Conservation (phyloP, 371 early-diverging fungal species). For the Gilbertella persicaria region DNA sequence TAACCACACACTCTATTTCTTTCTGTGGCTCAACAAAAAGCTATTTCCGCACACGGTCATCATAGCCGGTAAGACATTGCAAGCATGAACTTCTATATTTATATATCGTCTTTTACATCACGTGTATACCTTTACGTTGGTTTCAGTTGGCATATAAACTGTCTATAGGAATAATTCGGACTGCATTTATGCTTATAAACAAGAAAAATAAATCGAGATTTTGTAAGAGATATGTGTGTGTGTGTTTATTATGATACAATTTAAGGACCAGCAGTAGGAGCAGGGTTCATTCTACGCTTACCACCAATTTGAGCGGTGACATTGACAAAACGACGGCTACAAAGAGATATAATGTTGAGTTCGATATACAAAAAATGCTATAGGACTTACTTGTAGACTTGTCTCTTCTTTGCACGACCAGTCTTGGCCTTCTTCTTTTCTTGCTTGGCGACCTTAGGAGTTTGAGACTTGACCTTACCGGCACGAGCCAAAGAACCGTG, state of each 20-base stretch:
- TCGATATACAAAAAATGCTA: not conserved
- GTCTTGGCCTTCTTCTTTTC: conserved; percentile 94
- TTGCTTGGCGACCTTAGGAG: conserved; percentile 98
- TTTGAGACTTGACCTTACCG: conserved; percentile 99
- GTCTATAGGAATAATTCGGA: too few species aligned
- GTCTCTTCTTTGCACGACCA: conserved; percentile 99
- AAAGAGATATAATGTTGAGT: not conserved
- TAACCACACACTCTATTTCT: not conserved
- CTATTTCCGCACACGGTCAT: not conserved
- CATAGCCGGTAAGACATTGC: too few species aligned
- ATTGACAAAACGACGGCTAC: conserved; percentile 93
- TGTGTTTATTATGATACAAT: too few species aligned
- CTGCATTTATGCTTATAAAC: too few species aligned
- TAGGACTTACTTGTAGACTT: conserved; percentile 73
- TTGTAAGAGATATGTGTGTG: too few species aligned
- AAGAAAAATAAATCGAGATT: too few species aligned
- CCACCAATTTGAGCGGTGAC: conserved; percentile 83
- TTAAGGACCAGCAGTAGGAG: conserved; percentile 61
- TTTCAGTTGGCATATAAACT: too few species aligned
- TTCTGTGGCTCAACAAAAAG: not conserved
- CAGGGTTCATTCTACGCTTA: conserved; percentile 88
- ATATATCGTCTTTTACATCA: too few species aligned
- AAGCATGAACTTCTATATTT: too few species aligned
- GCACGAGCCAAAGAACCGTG: conserved; percentile 99
- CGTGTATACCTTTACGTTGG: too few species aligned